These are phyloP conservation scores for Rhizophora apiculata DNA, from an alignment of 345 rosid species.

Conservation along the genomic window DNA sequence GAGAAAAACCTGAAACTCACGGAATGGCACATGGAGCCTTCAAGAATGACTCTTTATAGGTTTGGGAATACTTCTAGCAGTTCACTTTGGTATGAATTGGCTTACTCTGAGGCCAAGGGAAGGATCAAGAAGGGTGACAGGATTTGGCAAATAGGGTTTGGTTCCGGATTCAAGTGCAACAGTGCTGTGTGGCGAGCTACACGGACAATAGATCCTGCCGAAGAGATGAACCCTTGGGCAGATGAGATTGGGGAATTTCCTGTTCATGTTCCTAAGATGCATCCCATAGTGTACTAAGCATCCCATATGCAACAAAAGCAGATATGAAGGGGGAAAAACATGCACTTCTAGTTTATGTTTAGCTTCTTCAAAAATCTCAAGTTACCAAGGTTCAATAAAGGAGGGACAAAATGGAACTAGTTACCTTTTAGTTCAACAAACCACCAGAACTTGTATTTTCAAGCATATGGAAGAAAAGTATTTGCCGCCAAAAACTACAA, in stretches of 20 bases:
- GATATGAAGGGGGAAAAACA: no score
- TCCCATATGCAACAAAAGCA: no score
- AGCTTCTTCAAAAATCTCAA: no score
- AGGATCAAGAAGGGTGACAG: slow-evolving; percentile 5
- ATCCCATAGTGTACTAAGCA: no score
- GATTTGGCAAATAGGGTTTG: slow-evolving; percentile 1
- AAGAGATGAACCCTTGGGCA: background rate
- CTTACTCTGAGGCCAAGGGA: background rate
- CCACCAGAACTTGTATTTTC: no score
- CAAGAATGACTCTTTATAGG: background rate
- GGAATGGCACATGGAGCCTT: slow-evolving; percentile 9
- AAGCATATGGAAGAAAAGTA: no score
- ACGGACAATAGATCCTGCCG: background rate
- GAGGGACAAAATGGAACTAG: no score
- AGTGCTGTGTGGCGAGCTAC: background rate
- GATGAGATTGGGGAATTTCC: background rate
- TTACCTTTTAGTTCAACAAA: no score
- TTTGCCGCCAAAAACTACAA: no score
- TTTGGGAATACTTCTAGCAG: slow-evolving; percentile 1
- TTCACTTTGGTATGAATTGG: background rate
- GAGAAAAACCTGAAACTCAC: slow-evolving; percentile 6
- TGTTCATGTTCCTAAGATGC: background rate
- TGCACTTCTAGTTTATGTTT: no score
- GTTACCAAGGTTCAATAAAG: no score
- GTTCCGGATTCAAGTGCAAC: slow-evolving; percentile 3